Evolutionary conservation across 345 rosid genomes (phyloP).

Genomic region (Laguncularia racemosa): DNA sequence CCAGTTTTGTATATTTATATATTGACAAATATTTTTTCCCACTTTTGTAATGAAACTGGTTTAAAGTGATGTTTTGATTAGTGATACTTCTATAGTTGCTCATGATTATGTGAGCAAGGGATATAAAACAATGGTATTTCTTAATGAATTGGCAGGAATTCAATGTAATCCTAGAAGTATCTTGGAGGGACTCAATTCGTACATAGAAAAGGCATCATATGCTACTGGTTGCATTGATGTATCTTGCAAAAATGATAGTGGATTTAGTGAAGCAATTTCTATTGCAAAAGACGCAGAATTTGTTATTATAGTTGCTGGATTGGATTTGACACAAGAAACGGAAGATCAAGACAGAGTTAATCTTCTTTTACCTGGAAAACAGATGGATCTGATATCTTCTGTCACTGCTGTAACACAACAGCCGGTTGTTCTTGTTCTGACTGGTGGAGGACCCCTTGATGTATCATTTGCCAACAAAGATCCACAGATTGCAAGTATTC

Average conservation of each 20-base stretch:
- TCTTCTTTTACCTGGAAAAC: conserved; percentile 89
- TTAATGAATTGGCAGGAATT: conserved; percentile 36
- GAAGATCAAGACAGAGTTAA: conserved; percentile 79
- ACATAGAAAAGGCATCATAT: conserved; percentile 31
- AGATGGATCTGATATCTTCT: conserved; percentile 54
- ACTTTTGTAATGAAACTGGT: no score
- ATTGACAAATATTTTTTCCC: no score
- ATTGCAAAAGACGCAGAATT: conserved; percentile 51
- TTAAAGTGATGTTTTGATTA: no score
- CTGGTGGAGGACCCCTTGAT: conserved; percentile 94
- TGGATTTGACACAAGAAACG: conserved; percentile 80
- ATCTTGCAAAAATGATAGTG: conserved; percentile 39
- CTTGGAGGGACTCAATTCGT: conserved; percentile 44
- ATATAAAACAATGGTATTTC: neutral
- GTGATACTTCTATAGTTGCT: no score
- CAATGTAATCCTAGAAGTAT: conserved; percentile 65
- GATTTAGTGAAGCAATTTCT: conserved; percentile 49
- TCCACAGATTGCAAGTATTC: conserved; percentile 55
- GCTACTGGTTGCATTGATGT: conserved; percentile 64
- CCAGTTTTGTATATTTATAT: no score
- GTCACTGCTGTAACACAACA: conserved; percentile 54
- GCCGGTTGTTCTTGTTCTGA: conserved; percentile 77
- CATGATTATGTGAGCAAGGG: no score
- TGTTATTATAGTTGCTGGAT: conserved; percentile 66
- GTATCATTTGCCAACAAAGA: conserved; percentile 61